A percentile compares a stretch with the other conserved stretches of the same genome.
These are phyloP conservation scores for Gilbertella persicaria DNA, from an alignment of 371 early-diverging fungal species.

Conservation along the genomic window DNA sequence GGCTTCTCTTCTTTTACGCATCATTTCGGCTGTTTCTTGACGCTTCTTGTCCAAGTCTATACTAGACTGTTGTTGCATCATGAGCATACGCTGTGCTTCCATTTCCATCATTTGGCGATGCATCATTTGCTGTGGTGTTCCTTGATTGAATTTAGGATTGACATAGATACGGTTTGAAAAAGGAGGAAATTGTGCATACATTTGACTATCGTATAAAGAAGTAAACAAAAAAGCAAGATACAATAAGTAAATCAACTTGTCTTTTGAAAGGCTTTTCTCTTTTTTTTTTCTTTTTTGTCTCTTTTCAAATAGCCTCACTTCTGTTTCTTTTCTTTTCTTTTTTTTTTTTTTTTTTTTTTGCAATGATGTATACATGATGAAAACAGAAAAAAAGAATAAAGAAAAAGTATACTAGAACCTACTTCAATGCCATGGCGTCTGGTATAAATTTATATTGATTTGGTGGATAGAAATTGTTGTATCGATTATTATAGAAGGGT, in stretches of 20 bases:
- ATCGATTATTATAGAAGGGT: conserved; percentile 1
- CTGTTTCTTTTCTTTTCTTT: neutral
- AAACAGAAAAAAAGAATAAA: conserved; percentile 1
- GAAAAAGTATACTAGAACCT: conserved; percentile 10
- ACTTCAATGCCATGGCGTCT: conserved; percentile 21
- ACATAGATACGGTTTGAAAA: conserved; percentile 22
- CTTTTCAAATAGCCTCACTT: neutral
- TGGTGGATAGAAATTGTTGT: neutral
- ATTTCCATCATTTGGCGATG: conserved; percentile 10
- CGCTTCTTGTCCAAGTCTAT: conserved; percentile 9
- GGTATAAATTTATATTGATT: conserved; percentile 5
- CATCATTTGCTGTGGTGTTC: neutral
- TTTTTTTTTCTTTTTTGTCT: neutral
- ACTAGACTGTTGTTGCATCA: conserved; percentile 12
- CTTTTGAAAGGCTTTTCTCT: neutral
- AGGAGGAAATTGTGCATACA: conserved; percentile 15
- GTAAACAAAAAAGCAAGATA: neutral
- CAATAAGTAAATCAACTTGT: too few species aligned
- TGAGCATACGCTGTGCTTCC: conserved; percentile 12
- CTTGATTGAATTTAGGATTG: conserved; percentile 20
- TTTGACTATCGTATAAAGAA: conserved; percentile 7
- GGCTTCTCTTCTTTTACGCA: conserved; percentile 6
- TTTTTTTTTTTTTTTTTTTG: neutral
- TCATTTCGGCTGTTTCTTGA: conserved; percentile 14
- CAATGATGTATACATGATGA: neutral